Evolutionary conservation across 441 rosid species (phyloP).

Genomic region (Euphorbia celastroides): DNA sequence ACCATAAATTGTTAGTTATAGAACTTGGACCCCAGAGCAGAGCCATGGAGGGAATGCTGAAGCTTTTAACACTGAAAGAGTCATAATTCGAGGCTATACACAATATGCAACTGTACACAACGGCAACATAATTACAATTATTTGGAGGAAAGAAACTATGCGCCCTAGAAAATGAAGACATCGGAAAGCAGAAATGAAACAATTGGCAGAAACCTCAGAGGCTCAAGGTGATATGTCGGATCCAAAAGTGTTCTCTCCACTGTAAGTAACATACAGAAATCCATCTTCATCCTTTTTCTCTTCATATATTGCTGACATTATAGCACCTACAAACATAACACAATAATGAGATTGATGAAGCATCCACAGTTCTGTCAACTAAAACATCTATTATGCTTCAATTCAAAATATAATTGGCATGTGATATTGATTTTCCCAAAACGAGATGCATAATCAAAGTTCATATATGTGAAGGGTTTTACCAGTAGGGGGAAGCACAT

Average conservation of each 20-base stretch:
- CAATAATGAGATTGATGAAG: not conserved
- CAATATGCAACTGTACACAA: too few relatives aligned
- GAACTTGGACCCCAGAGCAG: not conserved
- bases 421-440: not conserved
- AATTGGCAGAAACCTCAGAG: slow-evolving; percentile 6
- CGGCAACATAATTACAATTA: slow-evolving; percentile 11
- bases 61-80: not conserved
- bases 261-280: slow-evolving; percentile 64
- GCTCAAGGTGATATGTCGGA: slow-evolving; percentile 10
- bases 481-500: slow-evolving; percentile 74
- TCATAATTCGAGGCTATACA: slow-evolving; percentile 21
- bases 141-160: slow-evolving; percentile 9
- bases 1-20: not conserved
- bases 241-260: slow-evolving; percentile 75
- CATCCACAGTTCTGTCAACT: not conserved
- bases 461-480: not conserved
- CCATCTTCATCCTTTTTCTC: slow-evolving; percentile 80
- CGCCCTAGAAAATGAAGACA: slow-evolving; percentile 4
- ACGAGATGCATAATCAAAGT: not conserved
- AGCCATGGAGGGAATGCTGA: not conserved
- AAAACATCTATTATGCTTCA: too few relatives aligned
- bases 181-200: slow-evolving; percentile 5
- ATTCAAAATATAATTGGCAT: too few relatives aligned
- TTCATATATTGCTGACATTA: slow-evolving; percentile 60
- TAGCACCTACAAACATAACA: slow-evolving; percentile 37